phyloP scores from a whole-genome alignment of 208 protist species.

The Acanthamoeba healyi region DNA sequence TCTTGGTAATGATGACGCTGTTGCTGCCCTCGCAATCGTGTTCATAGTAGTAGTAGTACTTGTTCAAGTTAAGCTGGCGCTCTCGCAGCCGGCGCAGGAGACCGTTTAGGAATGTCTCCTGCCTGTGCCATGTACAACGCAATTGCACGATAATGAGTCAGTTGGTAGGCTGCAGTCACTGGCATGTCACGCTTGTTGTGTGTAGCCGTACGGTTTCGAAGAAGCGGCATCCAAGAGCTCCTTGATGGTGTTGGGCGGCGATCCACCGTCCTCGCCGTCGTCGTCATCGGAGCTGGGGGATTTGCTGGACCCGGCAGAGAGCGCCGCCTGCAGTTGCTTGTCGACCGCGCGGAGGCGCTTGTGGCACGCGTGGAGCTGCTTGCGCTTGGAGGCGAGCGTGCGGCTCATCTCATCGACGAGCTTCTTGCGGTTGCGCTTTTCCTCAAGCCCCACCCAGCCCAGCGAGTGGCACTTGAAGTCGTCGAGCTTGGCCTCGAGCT shows the following conservation, averaged over 20 bases:
- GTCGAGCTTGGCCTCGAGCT: slow-evolving; percentile 10
- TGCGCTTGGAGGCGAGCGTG: background rate
- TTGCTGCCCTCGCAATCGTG: background rate
- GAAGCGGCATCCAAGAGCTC: background rate
- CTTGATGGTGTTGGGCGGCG: background rate
- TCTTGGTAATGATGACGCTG: background rate
- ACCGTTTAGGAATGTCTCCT: background rate
- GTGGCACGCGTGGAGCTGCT: background rate
- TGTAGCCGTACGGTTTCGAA: background rate
- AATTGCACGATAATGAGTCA: background rate
- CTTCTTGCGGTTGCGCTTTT: slow-evolving; percentile 44
- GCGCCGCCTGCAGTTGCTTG: background rate
- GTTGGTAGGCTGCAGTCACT: too few relatives aligned
- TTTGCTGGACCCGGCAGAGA: background rate
- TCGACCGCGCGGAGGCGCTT: background rate
- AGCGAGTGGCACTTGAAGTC: background rate
- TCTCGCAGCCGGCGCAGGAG: background rate
- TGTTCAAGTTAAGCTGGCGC: background rate
- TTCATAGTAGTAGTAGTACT: background rate
- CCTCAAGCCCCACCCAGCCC: slow-evolving; percentile 4
- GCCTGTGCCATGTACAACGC: background rate
- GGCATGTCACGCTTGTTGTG: too few relatives aligned
- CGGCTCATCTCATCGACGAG: slow-evolving; percentile 25
- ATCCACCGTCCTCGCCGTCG: background rate
- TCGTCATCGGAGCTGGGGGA: background rate